phyloP scores from a whole-genome alignment of 2,329 filamentous ascomycete genomes.

The Microascus cirrosus region DNA sequence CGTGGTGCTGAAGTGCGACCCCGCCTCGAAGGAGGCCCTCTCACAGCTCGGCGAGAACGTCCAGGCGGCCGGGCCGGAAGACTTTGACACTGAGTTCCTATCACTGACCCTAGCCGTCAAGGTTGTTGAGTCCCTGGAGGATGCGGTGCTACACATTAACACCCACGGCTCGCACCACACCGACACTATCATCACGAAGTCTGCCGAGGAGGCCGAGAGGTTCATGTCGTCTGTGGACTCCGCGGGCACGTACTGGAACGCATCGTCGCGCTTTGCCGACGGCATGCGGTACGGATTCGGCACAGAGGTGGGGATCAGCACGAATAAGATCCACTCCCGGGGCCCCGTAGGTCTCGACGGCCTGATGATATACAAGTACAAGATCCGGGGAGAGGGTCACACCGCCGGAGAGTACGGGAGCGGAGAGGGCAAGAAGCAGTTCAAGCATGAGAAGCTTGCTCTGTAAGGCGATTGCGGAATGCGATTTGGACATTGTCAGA shows the following conservation, averaged over 20 bases:
- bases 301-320: constrained; percentile 96
- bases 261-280: constrained; percentile 86
- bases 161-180: constrained; percentile 87
- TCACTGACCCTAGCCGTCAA: constrained; percentile 77
- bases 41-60: constrained; percentile 37
- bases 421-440: constrained; percentile 45
- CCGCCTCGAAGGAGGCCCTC: constrained; percentile 53
- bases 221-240: constrained; percentile 85
- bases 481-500: neutral
- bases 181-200: constrained; percentile 73
- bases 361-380: constrained; percentile 95
- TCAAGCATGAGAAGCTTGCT: constrained; percentile 44
- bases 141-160: constrained; percentile 84
- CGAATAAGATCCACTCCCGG: constrained; percentile 93
- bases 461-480: neutral
- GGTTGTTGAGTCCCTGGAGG: constrained; percentile 55
- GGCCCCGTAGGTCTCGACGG: constrained; percentile 92
- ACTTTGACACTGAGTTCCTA: constrained; percentile 86
- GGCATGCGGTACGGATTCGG: constrained; percentile 97
- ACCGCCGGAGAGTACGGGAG: constrained; percentile 65
- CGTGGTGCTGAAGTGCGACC: constrained; percentile 75
- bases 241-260: constrained; percentile 94
- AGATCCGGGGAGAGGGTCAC: constrained; percentile 75
- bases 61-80: constrained; percentile 53
- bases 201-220: constrained; percentile 54